Evolutionary conservation across 2,329 filamentous ascomycete genomes (phyloP), one percentile per base, ranked within the genome.

Genomic region (Fusarium sp.): DNA sequence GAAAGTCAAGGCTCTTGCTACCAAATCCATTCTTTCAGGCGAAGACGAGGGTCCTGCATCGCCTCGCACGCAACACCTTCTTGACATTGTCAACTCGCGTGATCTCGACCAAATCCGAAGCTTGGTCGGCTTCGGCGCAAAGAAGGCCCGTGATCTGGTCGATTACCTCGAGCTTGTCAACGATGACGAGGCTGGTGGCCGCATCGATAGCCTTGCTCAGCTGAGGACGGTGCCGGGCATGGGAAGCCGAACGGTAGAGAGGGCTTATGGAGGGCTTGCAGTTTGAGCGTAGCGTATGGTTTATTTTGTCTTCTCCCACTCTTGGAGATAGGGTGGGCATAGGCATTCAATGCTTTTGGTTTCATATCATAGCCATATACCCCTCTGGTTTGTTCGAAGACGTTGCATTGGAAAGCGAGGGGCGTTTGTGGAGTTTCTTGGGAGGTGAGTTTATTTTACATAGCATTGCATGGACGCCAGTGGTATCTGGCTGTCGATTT

Each of bases 51-150:
- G 79, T 9, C 79, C 67, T 46, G 74, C 62, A 40, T 79, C 87
- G 2, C 89, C 89, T 2, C 83, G 87, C 5, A 90, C 89, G 8
- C 83, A 83, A 65, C 85, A 86, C 61, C 79, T 94, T 4, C 83
- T 94, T 4, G 82, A 86, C 46, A 90, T 93, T 71, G 87, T 94
- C 79, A 94, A 94, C 80, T 92, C 90, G 20, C 85, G 89, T 48
- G 89, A 94, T 63, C 79, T 90, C 19, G 80, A 80, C 15, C 83
- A 86, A 74, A 93, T 94, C 77, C 86, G 86, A 72, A 80, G 86
- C 5, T 82, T 94, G 2, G 88, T 88, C 39, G 91, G 91, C 3
- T 89, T 94, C 13, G 92, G 91, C 1, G 83, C 87, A 2, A 93
- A 93, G 80, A 91, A 90, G 76, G 91, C 91, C 0, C 80, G 82